Base-by-base conservation (phyloP, 2,329 filamentous ascomycete genomes). In the Penicillium sp. region DNA sequence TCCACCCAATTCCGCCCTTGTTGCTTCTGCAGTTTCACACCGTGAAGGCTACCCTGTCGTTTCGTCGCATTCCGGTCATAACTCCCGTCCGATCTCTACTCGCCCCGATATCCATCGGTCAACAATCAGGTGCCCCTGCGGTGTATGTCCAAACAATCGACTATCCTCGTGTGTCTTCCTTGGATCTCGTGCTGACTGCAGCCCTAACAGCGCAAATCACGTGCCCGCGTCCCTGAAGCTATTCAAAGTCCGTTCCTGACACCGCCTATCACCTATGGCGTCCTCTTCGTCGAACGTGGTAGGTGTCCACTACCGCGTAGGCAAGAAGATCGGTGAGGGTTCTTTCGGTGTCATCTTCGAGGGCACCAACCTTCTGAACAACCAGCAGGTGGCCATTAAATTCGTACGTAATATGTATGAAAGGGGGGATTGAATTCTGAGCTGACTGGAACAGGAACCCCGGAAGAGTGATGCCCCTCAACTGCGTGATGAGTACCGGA, bases 311-410 rank as follows among this genome's bases (percentile, higher is more conserved):
- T 98, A 98, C 75, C 83, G 93, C 60, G 93, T 98, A 60, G 93
- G 93, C 65, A 97, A 97, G 83, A 98, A 98, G 79, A 97, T 98
- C 64, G 93, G 93, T 72, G 93, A 97, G 82, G 92, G 92, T 59
- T 95, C 90, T 33, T 97, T 97, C 68, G 92, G 92, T 78, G 93
- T 97, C 64, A 96, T 97, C 69, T 97, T 97, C 68, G 93, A 97
- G 75, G 93, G 93, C 62, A 97, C 91, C 67, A 98, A 98, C 72
- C 81, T 98, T 64, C 81, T 98, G 72, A 98, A 98, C 80, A 96
- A 95, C 75, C 93, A 97, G 74, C 91, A 96, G 76, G 92, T 98
- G 56, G 93, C 93, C 67, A 98, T 98, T 80, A 98, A 98, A 80
- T 98, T 98, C 75, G 89, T 95, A 77, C 68, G 88, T 84, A 37